Conservation (phyloP, 2,329 filamentous ascomycete species). For the Aspergillus oerlinghausenensis region DNA sequence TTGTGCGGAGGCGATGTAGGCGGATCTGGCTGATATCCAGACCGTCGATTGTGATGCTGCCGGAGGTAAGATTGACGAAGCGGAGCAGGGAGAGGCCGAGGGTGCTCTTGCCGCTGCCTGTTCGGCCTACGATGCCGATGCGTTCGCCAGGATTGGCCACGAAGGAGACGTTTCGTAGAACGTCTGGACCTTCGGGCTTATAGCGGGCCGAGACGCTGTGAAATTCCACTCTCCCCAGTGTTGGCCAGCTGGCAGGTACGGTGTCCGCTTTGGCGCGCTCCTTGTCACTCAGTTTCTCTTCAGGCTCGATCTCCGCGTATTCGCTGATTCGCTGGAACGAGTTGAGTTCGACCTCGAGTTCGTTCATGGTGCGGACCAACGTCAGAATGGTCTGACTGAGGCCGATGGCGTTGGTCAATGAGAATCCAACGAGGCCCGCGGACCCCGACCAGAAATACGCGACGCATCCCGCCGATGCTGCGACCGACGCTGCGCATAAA, state of each 20-base stretch:
- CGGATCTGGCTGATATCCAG: slow-evolving; percentile 52
- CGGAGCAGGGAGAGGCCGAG: slow-evolving; percentile 53
- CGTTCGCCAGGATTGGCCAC: slow-evolving; percentile 21
- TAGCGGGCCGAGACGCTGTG: slow-evolving; percentile 22
- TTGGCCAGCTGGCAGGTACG: slow-evolving; percentile 21
- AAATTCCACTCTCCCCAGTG: slow-evolving; percentile 21
- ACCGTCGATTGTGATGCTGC: slow-evolving; percentile 53
- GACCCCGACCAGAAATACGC: slow-evolving; percentile 47
- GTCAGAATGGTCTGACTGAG: slow-evolving; percentile 50
- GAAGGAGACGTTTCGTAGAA: slow-evolving; percentile 22
- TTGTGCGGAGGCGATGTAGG: slow-evolving; percentile 49
- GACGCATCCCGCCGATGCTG: slow-evolving; percentile 50
- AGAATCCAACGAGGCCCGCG: slow-evolving; percentile 54
- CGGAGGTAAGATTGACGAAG: slow-evolving; percentile 48
- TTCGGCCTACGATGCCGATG: slow-evolving; percentile 25
- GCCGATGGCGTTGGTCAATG: slow-evolving; percentile 53
- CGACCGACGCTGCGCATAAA: slow-evolving; percentile 51
- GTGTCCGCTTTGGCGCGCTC: slow-evolving; percentile 1
- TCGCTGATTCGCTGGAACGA: slow-evolving; percentile 22
- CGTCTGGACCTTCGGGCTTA: slow-evolving; percentile 16
- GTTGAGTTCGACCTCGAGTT: slow-evolving; percentile 55
- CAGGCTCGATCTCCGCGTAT: slow-evolving; percentile 21
- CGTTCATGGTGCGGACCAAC: slow-evolving; percentile 52
- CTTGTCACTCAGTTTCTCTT: slow-evolving; percentile 14
- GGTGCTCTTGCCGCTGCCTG: slow-evolving; percentile 32